Evolutionary conservation across 2,329 filamentous ascomycete genomes (phyloP).

Genomic region (Zalaria obscura): DNA sequence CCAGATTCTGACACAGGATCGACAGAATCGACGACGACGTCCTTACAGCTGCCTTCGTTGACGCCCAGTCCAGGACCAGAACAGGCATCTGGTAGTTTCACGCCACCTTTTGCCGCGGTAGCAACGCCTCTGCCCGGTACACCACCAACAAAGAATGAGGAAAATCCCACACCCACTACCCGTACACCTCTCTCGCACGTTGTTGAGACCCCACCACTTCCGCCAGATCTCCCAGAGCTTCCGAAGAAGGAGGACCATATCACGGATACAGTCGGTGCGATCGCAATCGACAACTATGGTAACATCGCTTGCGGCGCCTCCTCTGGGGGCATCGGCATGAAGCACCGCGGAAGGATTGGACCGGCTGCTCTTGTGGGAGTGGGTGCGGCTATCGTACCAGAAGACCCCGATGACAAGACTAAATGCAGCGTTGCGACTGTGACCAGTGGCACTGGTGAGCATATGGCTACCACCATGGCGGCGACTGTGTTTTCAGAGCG

Average conservation of each 20-base stretch:
- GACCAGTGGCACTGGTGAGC: conserved; percentile 89
- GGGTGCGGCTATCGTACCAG: conserved; percentile 77
- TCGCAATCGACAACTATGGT: conserved; percentile 75
- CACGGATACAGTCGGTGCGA: conserved; percentile 90
- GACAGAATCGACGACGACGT: conserved; percentile 10
- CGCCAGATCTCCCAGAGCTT: not conserved
- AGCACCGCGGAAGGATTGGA: conserved; percentile 79
- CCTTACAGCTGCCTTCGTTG: conserved; percentile 10
- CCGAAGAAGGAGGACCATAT: conserved; percentile 43
- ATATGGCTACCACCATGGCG: conserved; percentile 93
- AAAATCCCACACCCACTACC: not conserved
- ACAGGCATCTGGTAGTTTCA: not conserved
- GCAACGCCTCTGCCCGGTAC: not conserved
- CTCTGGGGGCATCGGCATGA: conserved; percentile 97
- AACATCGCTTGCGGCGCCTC: conserved; percentile 90
- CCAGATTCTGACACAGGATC: conserved; percentile 15
- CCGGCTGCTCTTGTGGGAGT: conserved; percentile 87
- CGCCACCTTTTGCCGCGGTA: not conserved
- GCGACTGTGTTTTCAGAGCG: conserved; percentile 76
- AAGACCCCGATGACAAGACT: conserved; percentile 54
- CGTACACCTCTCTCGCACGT: not conserved
- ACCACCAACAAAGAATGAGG: not conserved
- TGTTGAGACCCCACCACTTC: not conserved
- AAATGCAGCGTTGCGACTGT: conserved; percentile 64
- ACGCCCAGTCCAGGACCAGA: conserved; percentile 10